Evolutionary conservation across 2,329 filamentous ascomycete species (phyloP).

Genomic region (Ophiocordyceps australis): DNA sequence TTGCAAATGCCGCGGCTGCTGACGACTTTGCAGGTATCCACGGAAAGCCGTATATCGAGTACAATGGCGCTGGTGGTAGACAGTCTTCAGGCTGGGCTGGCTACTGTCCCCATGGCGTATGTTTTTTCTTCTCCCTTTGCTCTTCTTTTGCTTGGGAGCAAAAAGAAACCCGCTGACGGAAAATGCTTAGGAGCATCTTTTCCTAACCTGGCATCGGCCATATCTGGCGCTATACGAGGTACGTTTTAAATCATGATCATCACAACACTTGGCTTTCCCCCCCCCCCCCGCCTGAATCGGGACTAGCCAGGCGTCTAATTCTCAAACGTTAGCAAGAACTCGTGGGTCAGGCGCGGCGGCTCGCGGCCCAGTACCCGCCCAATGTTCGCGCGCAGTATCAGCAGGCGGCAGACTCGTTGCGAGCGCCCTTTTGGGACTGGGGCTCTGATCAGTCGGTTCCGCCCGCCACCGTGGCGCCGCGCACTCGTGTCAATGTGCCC

Average conservation of each 20-base stretch:
- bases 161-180: too few relatives aligned
- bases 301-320: too few relatives aligned
- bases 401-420: conserved; percentile 24
- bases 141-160: neutral
- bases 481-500: conserved; percentile 21
- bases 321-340: conserved; percentile 42
- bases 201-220: conserved; percentile 36
- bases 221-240: conserved; percentile 37
- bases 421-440: conserved; percentile 39
- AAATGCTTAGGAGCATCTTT: conserved; percentile 23
- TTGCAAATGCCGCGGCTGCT: conserved; percentile 1
- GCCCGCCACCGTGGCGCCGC: conserved; percentile 13
- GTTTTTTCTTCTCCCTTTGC: conserved; percentile 2
- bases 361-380: conserved; percentile 24
- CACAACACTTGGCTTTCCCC: too few relatives aligned
- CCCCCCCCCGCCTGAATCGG: too few relatives aligned
- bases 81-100: conserved; percentile 14
- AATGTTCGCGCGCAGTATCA: conserved; percentile 16
- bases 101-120: conserved; percentile 29
- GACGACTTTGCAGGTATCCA: conserved; percentile 16
- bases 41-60: conserved; percentile 21
- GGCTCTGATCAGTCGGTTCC: conserved; percentile 23
- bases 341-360: conserved; percentile 22
- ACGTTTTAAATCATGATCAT: conserved; percentile 2
- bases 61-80: conserved; percentile 18